Evolutionary conservation across 2,329 filamentous ascomycete genomes (phyloP).

Genomic region (Sordariomycetes sp.): DNA sequence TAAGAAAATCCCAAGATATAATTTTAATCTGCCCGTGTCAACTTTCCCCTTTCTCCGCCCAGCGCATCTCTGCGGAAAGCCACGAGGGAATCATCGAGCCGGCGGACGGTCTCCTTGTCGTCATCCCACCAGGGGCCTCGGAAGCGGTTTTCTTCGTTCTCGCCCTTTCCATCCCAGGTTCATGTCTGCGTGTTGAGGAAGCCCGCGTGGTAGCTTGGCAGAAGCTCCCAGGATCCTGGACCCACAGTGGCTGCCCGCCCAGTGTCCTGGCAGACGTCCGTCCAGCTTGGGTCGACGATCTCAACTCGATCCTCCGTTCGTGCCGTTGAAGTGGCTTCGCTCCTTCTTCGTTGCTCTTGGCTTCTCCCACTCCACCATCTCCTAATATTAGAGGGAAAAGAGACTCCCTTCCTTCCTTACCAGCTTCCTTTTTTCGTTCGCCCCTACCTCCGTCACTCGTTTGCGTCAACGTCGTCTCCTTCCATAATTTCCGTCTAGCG

Average conservation of each 20-base stretch:
- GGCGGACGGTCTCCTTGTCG: not conserved
- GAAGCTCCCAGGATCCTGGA: not conserved
- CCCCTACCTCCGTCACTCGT: not conserved
- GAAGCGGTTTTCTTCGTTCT: not conserved
- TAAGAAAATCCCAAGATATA: conserved; percentile 5
- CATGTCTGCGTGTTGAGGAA: not conserved
- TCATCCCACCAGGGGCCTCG: not conserved
- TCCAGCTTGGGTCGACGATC: not conserved
- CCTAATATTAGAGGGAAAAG: too few species aligned
- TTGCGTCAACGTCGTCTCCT: not conserved
- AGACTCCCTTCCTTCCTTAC: not conserved
- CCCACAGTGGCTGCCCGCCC: not conserved
- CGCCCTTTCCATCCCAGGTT: not conserved
- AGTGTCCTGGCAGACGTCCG: not conserved
- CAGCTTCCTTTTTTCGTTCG: not conserved
- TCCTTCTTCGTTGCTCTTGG: not conserved
- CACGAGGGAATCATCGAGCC: not conserved
- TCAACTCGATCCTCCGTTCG: not conserved
- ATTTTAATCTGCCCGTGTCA: conserved; percentile 3
- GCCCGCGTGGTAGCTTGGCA: not conserved
- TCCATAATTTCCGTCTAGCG: not conserved
- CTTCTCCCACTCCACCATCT: not conserved
- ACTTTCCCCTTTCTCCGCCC: conserved; percentile 4
- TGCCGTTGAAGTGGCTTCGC: not conserved
- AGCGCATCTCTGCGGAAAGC: not conserved